phyloP scores from a whole-genome alignment of 2,329 filamentous ascomycete species.

The Cladorrhinum sp. region DNA sequence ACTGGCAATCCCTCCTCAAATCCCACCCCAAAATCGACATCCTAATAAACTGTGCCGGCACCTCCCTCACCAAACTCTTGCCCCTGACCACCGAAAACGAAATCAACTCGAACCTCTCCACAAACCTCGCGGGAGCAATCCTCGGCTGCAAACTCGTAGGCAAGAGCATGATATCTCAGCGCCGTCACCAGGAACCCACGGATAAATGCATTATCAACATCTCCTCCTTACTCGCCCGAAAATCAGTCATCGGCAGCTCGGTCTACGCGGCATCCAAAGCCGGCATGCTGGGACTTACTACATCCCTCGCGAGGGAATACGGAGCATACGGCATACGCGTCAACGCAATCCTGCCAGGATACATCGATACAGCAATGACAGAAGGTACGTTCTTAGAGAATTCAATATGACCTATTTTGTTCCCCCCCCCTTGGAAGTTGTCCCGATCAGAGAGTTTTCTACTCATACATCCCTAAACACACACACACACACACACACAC shows the following conservation, averaged over 20 bases:
- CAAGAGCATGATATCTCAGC: slow-evolving; percentile 43
- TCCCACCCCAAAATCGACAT: slow-evolving; percentile 42
- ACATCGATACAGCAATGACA: slow-evolving; percentile 80
- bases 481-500: too few species aligned
- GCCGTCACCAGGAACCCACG: neutral
- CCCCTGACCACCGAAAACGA: slow-evolving; percentile 48
- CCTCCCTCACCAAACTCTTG: slow-evolving; percentile 65
- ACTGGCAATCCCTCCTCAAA: neutral
- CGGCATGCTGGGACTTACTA: slow-evolving; percentile 69
- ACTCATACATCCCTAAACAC: too few species aligned
- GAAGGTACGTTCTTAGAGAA: slow-evolving; percentile 58
- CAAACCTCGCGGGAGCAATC: slow-evolving; percentile 68
- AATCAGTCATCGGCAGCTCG: slow-evolving; percentile 66
- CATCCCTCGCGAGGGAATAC: slow-evolving; percentile 62
- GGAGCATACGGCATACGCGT: slow-evolving; percentile 63
- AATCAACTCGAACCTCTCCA: slow-evolving; percentile 56
- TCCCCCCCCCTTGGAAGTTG: neutral
- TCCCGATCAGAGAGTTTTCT: too few species aligned
- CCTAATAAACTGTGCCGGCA: slow-evolving; percentile 77
- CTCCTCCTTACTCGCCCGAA: slow-evolving; percentile 68
- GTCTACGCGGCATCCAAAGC: slow-evolving; percentile 80
- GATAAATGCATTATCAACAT: slow-evolving; percentile 73
- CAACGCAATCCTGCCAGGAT: slow-evolving; percentile 79
- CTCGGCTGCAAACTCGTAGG: slow-evolving; percentile 54
- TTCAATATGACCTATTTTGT: slow-evolving; percentile 28